phyloP scores from a whole-genome alignment of 2,329 filamentous ascomycete genomes.

The Penicillium sp. region DNA sequence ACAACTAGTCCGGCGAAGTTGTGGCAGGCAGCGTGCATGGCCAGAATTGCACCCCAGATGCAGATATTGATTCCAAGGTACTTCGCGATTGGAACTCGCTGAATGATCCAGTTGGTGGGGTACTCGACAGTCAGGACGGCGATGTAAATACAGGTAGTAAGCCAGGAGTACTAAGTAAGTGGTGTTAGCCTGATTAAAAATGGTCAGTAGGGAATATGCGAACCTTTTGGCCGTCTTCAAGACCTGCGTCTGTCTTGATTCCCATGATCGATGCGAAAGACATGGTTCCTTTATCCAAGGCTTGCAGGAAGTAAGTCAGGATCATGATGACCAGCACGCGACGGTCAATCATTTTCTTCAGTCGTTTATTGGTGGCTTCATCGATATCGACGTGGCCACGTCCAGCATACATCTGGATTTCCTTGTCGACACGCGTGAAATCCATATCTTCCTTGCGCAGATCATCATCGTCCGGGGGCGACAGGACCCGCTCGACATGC shows the following conservation, averaged over 20 bases:
- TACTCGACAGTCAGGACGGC: conserved; percentile 73
- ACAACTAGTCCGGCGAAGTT: conserved; percentile 64
- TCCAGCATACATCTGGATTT: conserved; percentile 71
- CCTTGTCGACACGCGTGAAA: conserved; percentile 67
- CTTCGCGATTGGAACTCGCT: conserved; percentile 69
- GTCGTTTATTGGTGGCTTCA: conserved; percentile 14
- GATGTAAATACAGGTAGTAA: conserved; percentile 76
- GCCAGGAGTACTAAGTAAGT: conserved; percentile 65
- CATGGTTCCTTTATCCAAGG: conserved; percentile 21
- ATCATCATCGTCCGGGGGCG: conserved; percentile 48
- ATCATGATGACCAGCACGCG: conserved; percentile 19
- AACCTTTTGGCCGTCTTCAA: conserved; percentile 19
- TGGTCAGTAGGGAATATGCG: background rate
- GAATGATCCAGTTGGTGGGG: conserved; percentile 68
- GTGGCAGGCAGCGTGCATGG: conserved; percentile 63
- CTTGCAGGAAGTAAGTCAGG: conserved; percentile 17
- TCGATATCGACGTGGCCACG: conserved; percentile 50
- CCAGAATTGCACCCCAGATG: conserved; percentile 65
- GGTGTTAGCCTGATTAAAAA: background rate
- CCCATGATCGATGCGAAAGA: conserved; percentile 22
- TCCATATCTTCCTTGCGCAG: conserved; percentile 59
- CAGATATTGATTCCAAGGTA: conserved; percentile 68
- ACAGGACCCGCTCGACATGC: conserved; percentile 56
- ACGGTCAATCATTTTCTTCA: conserved; percentile 20
- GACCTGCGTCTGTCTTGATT: conserved; percentile 13